Evolutionary conservation across 495 filamentous ascomycete species (phyloP), one percentile per base, ranked within the genome.

Genomic region (Penicillium robsamsonii): DNA sequence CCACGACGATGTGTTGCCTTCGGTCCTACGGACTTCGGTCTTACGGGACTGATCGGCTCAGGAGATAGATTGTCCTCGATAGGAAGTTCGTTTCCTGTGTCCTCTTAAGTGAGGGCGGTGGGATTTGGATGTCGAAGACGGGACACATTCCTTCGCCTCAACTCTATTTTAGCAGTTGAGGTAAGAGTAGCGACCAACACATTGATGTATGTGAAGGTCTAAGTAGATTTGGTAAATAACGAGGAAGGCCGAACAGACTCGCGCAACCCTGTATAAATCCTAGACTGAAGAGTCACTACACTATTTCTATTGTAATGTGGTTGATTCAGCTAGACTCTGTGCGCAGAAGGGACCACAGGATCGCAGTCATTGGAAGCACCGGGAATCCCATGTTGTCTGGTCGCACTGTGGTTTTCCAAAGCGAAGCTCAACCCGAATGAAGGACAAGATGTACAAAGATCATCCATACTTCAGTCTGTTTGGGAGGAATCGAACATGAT

Each of bases 81-180:
- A 85, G 82, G 82, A 85, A 85, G 81, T 84, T 81, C 73, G 64
- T 68, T 71, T 74, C 72, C 73, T 82, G 79, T 64, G 79, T 84
- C 80, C 70, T 82, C 81, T 85, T 84, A 50, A 75, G 63, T 85
- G 82, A 81, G 80, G 80, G 80, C 82, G 81, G 83, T 84, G 82
- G 76, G 78, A 66, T 70, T 72, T 67, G 79, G 79, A 84, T 85
- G 82, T 83, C 81, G 81, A 84, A 82, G 81, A 85, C 78, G 80
- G 82, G 82, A 81, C 62, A 85, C 82, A 85, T 78, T 42, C 47
- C 47, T 27, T 56, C 29, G 51, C 49, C 33, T 50, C 31, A 46
- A 46, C 17, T 29, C 17, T 33, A 20, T 31, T 38, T 25, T 46
- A 13, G 15, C n/a, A 46, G 41, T 20, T 52, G 38, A 35, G 4